Evolutionary conservation across 345 rosid genomes (phyloP).

Genomic region (Gossypium ekmanianum): DNA sequence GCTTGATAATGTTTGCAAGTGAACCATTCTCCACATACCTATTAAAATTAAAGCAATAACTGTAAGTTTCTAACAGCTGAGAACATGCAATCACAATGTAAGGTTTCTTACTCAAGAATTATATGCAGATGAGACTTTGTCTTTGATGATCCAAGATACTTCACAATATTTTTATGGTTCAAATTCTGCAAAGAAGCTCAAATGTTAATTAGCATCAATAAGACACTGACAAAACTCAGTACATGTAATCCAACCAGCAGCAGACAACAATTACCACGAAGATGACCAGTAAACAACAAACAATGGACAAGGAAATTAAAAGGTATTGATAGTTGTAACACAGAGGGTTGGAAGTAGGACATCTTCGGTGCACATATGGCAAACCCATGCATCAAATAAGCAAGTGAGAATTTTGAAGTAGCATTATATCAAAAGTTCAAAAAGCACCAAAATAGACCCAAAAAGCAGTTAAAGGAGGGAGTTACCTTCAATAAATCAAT

Average conservation of each 20-base stretch:
- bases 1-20: conserved; percentile 95
- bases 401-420: neutral
- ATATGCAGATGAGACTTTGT: conserved; percentile 94
- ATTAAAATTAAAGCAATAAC: conserved; percentile 20
- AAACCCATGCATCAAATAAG: neutral
- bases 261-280: neutral
- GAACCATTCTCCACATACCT: conserved; percentile 99
- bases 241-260: neutral
- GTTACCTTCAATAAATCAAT: conserved; percentile 94
- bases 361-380: neutral
- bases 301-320: neutral
- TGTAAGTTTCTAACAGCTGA: conserved; percentile 7
- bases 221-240: conserved; percentile 10
- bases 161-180: conserved; percentile 98
- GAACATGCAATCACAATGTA: conserved; percentile 12
- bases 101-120: conserved; percentile 79
- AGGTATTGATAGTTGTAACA: neutral
- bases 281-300: neutral
- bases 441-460: neutral
- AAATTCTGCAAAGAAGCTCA: conserved; percentile 57
- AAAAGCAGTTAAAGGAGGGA: conserved; percentile 7
- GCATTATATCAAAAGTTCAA: neutral
- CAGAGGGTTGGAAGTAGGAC: neutral
- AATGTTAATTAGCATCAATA: conserved; percentile 11
- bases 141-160: conserved; percentile 94